Base-by-base conservation (phyloP, 495 filamentous ascomycete genomes). In the Hypoxylon crocopeplum region DNA sequence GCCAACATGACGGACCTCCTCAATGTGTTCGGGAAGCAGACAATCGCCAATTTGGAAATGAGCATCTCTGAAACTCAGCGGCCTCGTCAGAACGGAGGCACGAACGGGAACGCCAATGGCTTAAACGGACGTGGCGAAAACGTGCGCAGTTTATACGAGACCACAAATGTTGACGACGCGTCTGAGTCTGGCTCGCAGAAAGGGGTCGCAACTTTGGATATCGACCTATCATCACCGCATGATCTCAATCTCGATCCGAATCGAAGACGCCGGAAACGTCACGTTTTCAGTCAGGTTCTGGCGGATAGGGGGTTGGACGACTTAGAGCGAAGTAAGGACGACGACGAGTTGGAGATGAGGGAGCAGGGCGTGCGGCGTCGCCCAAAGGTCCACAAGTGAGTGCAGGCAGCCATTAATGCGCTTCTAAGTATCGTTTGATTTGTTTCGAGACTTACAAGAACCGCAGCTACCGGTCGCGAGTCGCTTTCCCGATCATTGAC, bases 11-110 rank as follows among this genome's bases (percentile, higher is more conserved):
- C 88, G 58, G 83, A 86, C 5, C 79, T 84, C 5, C 71, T 97
- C 20, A 91, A 91, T 37, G 79, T 86, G 8, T 89, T 89, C 64
- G 91, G 89, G 4, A 88, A 85, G 52, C 91, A 93, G 65, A 89
- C 79, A 37, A 89, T 97, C 33, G 92, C 88, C 16, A 88, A 87
- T 45, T 74, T 96, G 24, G 83, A 87, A 52, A 82, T 83, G 76
- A 77, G 74, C 42, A 70, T 80, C 24, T 40, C 48, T 8, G 55
- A 67, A 33, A 10, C 56, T 5, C 46, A 37, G 3, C 42, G 37
- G 25, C 36, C 58, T 33, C 33, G 39, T 5, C 58, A 52, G 48
- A 61, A 66, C 39, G 64, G 67, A 45, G 62, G 63, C 56, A 38
- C 45, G 29, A 21, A 61, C 59, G 65, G 34, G 44, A 66, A 29